phyloP scores from a whole-genome alignment of 495 filamentous ascomycete genomes.

The Hypoxylon fragiforme region DNA sequence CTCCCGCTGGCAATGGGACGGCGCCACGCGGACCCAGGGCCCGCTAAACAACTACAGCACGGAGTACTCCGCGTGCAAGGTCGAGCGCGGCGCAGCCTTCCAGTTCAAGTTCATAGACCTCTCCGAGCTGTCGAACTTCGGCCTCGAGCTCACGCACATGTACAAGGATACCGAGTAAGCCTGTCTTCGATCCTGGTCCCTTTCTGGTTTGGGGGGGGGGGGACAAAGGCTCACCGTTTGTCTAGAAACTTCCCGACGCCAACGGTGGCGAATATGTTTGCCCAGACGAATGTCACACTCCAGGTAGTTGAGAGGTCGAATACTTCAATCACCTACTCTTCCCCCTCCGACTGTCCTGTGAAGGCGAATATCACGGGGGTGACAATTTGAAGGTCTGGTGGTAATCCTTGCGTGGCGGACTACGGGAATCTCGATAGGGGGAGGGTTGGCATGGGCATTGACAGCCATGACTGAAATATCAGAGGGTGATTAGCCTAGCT shows the following conservation, averaged over 20 bases:
- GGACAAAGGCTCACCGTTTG: not conserved
- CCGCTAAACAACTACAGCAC: conserved; percentile 23
- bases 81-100: conserved; percentile 24
- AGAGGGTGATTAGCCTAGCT: no score
- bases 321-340: conserved; percentile 9
- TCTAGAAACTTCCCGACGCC: conserved; percentile 33
- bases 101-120: conserved; percentile 33
- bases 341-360: conserved; percentile 1
- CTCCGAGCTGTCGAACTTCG: conserved; percentile 36
- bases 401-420: no score
- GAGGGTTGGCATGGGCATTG: no score
- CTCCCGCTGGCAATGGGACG: conserved; percentile 39
- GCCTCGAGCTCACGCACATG: conserved; percentile 36
- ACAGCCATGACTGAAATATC: no score
- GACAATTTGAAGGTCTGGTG: conserved; percentile 9
- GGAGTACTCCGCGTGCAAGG: conserved; percentile 30
- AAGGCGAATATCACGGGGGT: conserved; percentile 20
- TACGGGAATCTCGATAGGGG: no score
- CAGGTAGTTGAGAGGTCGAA: conserved; percentile 2
- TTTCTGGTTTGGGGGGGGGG: no score
- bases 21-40: conserved; percentile 18
- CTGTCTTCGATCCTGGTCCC: no score
- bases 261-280: conserved; percentile 14
- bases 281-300: conserved; percentile 18
- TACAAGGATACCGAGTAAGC: conserved; percentile 41